These are phyloP conservation scores for Globisporangium irregulare DNA, from an alignment of 352 stramenopile genomes.

Conservation along the genomic window DNA sequence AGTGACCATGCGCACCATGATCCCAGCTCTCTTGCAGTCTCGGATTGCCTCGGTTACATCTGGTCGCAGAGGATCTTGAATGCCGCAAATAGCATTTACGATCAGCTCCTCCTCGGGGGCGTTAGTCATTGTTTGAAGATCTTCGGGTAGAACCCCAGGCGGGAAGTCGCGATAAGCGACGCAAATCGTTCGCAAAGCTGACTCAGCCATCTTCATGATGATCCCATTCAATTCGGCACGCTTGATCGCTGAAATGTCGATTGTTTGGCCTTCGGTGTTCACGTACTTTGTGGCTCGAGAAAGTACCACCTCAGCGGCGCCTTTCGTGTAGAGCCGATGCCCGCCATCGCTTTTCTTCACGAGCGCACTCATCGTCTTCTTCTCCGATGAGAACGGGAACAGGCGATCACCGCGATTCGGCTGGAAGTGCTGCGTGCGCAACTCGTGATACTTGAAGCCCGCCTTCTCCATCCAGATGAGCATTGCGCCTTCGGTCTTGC, in stretches of 20 bases:
- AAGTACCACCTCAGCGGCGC: conserved; percentile 73
- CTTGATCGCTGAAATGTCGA: conserved; percentile 52
- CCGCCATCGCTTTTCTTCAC: conserved; percentile 36
- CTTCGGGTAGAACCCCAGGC: conserved; percentile 40
- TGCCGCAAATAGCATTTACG: conserved; percentile 92
- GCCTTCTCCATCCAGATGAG: conserved; percentile 66
- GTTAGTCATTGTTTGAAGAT: conserved; percentile 52
- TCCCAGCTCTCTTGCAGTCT: conserved; percentile 94
- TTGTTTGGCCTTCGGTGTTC: conserved; percentile 41
- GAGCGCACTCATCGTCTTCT: conserved; percentile 79
- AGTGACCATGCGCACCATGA: conserved; percentile 99
- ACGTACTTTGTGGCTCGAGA: conserved; percentile 64
- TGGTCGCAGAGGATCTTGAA: conserved; percentile 93
- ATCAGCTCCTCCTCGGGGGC: conserved; percentile 78
- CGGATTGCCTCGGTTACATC: conserved; percentile 94
- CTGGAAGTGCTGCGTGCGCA: conserved; percentile 55
- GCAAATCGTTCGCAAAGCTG: conserved; percentile 85
- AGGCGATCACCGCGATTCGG: conserved; percentile 52
- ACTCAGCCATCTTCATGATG: conserved; percentile 81
- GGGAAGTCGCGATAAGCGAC: conserved; percentile 81
- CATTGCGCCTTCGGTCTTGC: conserved; percentile 84
- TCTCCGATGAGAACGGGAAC: conserved; percentile 80
- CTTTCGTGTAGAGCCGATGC: conserved; percentile 65
- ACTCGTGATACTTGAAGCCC: conserved; percentile 53
- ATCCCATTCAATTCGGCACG: conserved; percentile 68